These are phyloP conservation scores for Stenocarpella maydis DNA, from an alignment of 2,329 filamentous ascomycete genomes.

Conservation along the genomic window DNA sequence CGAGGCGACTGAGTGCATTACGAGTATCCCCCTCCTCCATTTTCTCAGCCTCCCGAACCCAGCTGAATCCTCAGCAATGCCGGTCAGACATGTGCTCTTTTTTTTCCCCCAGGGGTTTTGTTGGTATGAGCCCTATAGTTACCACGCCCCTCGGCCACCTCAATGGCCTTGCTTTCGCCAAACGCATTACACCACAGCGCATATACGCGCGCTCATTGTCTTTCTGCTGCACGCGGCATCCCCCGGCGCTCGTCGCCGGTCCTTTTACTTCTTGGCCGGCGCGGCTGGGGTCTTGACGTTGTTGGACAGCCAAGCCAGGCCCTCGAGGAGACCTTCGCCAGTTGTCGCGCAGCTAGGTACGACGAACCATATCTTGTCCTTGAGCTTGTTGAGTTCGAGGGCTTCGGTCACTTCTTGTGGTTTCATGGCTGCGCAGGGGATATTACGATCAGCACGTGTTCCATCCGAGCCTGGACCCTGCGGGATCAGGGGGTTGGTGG, in stretches of 20 bases:
- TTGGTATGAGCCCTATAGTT: conserved; percentile 12
- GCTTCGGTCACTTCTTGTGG: conserved; percentile 81
- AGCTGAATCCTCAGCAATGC: background rate
- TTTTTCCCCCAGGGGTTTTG: background rate
- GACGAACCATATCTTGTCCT: conserved; percentile 86
- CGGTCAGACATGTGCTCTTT: background rate
- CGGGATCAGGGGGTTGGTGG: background rate
- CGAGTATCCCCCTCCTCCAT: background rate
- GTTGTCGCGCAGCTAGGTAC: conserved; percentile 84
- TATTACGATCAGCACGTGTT: conserved; percentile 19
- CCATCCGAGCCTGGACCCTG: background rate
- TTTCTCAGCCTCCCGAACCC: background rate
- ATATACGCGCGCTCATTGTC: background rate
- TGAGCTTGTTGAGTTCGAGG: conserved; percentile 78
- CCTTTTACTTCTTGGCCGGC: conserved; percentile 63
- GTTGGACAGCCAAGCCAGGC: conserved; percentile 83
- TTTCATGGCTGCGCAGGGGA: conserved; percentile 70
- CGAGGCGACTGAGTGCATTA: conserved; percentile 12
- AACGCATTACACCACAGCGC: conserved; percentile 1
- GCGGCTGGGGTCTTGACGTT: conserved; percentile 75
- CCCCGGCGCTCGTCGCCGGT: background rate
- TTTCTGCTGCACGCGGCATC: background rate
- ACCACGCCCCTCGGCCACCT: background rate
- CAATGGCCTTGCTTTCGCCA: background rate
- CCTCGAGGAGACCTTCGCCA: conserved; percentile 82